Base-by-base conservation (phyloP, 441 rosid genomes). In the Pelargonium exstipulatum region DNA sequence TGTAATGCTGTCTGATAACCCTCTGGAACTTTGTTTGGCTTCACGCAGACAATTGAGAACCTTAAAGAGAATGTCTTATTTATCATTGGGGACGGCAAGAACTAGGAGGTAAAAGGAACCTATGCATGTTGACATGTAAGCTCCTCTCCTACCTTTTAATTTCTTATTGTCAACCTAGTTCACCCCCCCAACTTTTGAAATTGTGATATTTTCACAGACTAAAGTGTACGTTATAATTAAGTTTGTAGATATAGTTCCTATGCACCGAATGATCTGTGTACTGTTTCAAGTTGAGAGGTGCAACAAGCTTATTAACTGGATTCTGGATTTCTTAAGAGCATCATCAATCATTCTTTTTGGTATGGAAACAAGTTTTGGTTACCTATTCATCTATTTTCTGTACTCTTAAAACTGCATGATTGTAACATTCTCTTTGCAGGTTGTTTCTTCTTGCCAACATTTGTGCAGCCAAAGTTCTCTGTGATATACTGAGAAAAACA, bases 21-120 rank as follows among this genome's bases (percentile, higher is more conserved):
- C 20, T 26, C 57, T 17, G 32, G 1, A 49, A n/a, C 57, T 62
- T 70, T 32, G 42, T 75, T 77, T 74, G 13, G 20, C 18, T 72
- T 35, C 9, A 35, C 70, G 66, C 89, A 91, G 97, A 73, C 82
- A 64, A 83, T 90, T 62, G 80, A 78, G 26, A 75, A 78, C 66
- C 87, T 94, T 2, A 78, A 81, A 80, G 85, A 81, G 82, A 85
- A 79, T 73, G 83, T 94, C 67, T 26, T 70, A 79, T 73, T 74
- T 81, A 85, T 90, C 61, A 75, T 76, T 37, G 89, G 90, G n/a
- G 78, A 75, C 18, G 40, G 65, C 62, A 71, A 76, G 74, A 74
- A 71, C 73, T 81, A 87, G 80, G 65, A 26, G 61, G 60, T 61
- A 46, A 76, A 72, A 17, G 57, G 49, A 57, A 73, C 75, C 62